Conservation (phyloP, 2,329 filamentous ascomycete species). For the Byssoonygena ceratinophila region DNA sequence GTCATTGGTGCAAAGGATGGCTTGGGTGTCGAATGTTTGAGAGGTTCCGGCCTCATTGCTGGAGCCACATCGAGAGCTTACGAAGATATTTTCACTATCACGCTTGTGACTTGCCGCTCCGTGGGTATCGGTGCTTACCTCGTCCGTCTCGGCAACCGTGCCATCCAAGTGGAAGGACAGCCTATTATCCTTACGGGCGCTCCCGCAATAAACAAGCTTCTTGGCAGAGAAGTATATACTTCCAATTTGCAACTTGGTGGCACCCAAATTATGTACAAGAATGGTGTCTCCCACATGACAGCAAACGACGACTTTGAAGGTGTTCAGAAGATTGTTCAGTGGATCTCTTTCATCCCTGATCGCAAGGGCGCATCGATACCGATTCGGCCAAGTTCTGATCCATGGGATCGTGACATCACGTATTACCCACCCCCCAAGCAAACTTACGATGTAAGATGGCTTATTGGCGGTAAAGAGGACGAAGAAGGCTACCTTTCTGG, state of each 20-base stretch:
- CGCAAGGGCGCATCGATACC: conserved; percentile 87
- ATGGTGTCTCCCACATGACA: conserved; percentile 98
- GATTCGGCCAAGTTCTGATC: conserved; percentile 74
- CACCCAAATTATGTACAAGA: conserved; percentile 99
- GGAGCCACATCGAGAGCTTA: conserved; percentile 95
- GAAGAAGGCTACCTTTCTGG: conserved; percentile 72
- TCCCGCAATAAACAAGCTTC: conserved; percentile 92
- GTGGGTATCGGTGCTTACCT: conserved; percentile 99
- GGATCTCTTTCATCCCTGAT: conserved; percentile 95
- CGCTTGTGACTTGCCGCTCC: conserved; percentile 91
- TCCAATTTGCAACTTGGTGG: conserved; percentile 98
- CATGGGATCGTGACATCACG: conserved; percentile 84
- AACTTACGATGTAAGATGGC: conserved; percentile 83
- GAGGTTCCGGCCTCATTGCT: conserved; percentile 94
- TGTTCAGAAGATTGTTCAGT: conserved; percentile 94
- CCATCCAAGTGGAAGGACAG: conserved; percentile 96
- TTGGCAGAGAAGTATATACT: conserved; percentile 96
- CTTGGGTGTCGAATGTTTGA: conserved; percentile 92
- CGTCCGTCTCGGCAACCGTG: conserved; percentile 93
- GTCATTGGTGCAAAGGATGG: conserved; percentile 90
- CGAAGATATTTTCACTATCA: conserved; percentile 98
- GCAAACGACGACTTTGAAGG: conserved; percentile 95
- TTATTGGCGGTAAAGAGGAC: conserved; percentile 79
- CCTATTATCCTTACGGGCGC: conserved; percentile 98
- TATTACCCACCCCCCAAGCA: conserved; percentile 73